These are phyloP conservation scores for Adansonia gregorii DNA, from an alignment of 441 rosid species.

Conservation along the genomic window DNA sequence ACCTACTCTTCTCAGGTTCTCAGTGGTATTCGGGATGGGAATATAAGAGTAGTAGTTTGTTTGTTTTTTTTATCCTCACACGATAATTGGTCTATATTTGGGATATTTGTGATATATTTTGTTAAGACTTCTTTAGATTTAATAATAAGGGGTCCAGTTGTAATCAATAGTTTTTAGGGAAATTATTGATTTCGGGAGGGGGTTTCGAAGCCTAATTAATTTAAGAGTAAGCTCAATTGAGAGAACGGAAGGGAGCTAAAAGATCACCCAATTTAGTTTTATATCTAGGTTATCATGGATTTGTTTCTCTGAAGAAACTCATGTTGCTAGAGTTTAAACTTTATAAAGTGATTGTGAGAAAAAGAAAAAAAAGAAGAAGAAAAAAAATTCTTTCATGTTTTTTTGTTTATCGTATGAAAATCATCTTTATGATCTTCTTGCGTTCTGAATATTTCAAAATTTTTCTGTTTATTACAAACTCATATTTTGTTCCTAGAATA, in stretches of 20 bases:
- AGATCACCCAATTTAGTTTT: background rate
- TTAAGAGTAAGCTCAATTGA: background rate
- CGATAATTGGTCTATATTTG: background rate
- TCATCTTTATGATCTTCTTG: background rate
- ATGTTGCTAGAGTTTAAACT: background rate
- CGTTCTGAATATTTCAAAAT: background rate
- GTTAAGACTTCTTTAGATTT: background rate
- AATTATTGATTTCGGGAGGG: background rate
- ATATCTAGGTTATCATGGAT: background rate
- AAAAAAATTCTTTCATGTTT: background rate
- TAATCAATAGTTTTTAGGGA: background rate
- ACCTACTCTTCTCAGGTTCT: background rate
- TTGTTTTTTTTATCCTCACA: background rate
- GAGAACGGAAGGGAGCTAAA: conserved; percentile 1
- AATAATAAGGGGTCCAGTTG: background rate
- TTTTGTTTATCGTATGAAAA: conserved; percentile 4
- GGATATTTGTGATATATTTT: background rate
- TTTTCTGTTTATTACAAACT: background rate
- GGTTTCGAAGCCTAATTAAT: background rate
- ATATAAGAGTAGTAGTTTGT: background rate
- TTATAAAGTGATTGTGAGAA: background rate
- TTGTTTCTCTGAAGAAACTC: background rate
- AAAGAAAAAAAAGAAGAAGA: background rate
- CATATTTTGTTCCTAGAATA: background rate
- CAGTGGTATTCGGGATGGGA: background rate